Conservation (phyloP, 169 alveolate genomes). For the Cryptosporidium viatorum region DNA sequence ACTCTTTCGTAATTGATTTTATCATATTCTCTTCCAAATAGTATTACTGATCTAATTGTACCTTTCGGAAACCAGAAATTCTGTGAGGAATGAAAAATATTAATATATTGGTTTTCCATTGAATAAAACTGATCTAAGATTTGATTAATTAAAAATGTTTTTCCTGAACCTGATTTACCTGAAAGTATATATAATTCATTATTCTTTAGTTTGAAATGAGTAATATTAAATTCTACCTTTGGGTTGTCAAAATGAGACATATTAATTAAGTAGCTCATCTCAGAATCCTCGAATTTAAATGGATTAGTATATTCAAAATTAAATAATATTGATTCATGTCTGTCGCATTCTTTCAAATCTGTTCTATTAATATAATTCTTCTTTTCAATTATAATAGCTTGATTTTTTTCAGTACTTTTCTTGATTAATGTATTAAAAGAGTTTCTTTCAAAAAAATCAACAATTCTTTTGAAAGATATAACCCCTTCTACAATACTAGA, state of each 20-base stretch:
- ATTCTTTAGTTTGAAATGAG: neutral
- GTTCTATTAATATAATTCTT: neutral
- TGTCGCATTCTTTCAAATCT: neutral
- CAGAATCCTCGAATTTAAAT: neutral
- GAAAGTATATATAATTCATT: slow-evolving; percentile 28
- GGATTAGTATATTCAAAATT: neutral
- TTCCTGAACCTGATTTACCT: slow-evolving; percentile 53
- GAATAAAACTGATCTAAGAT: neutral
- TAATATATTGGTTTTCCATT: neutral
- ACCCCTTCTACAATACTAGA: slow-evolving; percentile 42
- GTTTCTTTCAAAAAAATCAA: slow-evolving; percentile 10
- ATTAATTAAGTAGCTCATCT: neutral
- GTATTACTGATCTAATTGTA: slow-evolving; percentile 29
- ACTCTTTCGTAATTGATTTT: slow-evolving; percentile 5
- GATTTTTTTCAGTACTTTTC: neutral
- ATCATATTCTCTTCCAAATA: slow-evolving; percentile 31
- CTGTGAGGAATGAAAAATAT: slow-evolving; percentile 5
- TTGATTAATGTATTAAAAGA: neutral
- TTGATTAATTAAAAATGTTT: neutral
- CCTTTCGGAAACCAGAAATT: slow-evolving; percentile 61
- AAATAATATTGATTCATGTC: neutral
- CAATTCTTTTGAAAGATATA: slow-evolving; percentile 22
- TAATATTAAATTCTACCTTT: neutral
- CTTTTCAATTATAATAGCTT: neutral
- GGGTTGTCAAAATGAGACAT: neutral